Conservation (phyloP, 805 yeast genomes). For the Candida koratica region DNA sequence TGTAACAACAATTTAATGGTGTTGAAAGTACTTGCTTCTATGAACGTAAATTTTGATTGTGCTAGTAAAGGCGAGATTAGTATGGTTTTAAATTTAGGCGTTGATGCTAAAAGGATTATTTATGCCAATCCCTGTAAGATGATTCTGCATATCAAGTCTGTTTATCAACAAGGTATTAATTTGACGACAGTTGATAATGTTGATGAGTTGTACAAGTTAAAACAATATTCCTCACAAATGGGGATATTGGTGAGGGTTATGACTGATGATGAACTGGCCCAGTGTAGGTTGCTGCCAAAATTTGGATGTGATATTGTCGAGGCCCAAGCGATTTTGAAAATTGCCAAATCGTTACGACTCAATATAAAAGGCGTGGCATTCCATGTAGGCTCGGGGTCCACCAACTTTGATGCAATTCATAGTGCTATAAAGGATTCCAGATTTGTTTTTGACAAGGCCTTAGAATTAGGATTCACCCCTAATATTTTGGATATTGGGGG, state of each 20-base stretch:
- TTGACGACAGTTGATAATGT: slow-evolving; percentile 87
- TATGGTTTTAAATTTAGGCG: slow-evolving; percentile 56
- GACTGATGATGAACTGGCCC: slow-evolving; percentile 86
- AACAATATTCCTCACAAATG: slow-evolving; percentile 63
- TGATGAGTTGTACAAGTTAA: slow-evolving; percentile 77
- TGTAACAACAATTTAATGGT: slow-evolving; percentile 76
- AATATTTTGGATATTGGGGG: slow-evolving; percentile 84
- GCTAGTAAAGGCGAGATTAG: slow-evolving; percentile 86
- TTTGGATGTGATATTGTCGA: slow-evolving; percentile 72
- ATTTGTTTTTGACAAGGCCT: slow-evolving; percentile 59
- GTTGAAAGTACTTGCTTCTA: slow-evolving; percentile 48
- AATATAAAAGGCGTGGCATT: slow-evolving; percentile 83
- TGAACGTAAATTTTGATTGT: slow-evolving; percentile 86
- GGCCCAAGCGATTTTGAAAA: slow-evolving; percentile 52
- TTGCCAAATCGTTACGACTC: slow-evolving; percentile 60
- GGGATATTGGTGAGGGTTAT: slow-evolving; percentile 72
- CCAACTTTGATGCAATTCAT: slow-evolving; percentile 60
- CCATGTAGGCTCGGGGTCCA: slow-evolving; percentile 94
- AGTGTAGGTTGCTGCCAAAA: slow-evolving; percentile 81
- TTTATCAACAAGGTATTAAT: slow-evolving; percentile 51
- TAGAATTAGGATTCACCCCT: slow-evolving; percentile 36
- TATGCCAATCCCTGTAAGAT: slow-evolving; percentile 95
- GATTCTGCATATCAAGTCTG: slow-evolving; percentile 73
- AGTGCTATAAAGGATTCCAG: slow-evolving; percentile 73
- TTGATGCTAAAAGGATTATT: slow-evolving; percentile 62